Percentiles rank a stretch among this genome's conserved stretches.
phyloP scores from a whole-genome alignment of 1,139 yeast species.

The Suhomyces panamericanus region DNA sequence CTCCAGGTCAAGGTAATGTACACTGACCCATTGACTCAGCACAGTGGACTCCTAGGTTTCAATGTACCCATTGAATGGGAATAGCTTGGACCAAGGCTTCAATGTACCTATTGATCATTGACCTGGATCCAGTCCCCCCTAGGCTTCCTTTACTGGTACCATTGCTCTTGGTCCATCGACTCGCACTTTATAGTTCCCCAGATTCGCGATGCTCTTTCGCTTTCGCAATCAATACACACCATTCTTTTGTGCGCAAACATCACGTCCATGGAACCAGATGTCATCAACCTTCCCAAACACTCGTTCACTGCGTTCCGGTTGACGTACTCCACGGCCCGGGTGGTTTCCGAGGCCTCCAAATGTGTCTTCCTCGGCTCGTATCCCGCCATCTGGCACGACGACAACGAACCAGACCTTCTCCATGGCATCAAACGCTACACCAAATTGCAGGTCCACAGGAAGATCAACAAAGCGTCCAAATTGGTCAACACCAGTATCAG shows the following conservation, averaged over 20 bases:
- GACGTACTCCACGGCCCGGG: constrained; percentile 50
- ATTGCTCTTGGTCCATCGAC: too few species aligned
- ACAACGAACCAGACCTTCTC: constrained; percentile 24
- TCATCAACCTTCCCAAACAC: constrained; percentile 19
- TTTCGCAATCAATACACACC: neutral
- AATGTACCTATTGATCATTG: neutral
- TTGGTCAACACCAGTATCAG: constrained; percentile 18
- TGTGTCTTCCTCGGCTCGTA: constrained; percentile 61
- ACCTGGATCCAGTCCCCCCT: neutral
- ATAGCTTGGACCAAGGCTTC: neutral
- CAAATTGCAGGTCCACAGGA: constrained; percentile 17
- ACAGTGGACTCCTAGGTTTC: too few species aligned
- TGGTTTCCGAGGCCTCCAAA: constrained; percentile 51
- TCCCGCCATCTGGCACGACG: constrained; percentile 62
- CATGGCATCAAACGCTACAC: constrained; percentile 16
- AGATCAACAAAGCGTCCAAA: constrained; percentile 16
- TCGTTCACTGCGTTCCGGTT: constrained; percentile 70
- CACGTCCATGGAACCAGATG: constrained; percentile 3
- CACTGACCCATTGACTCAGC: too few species aligned
- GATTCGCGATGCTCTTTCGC: neutral
- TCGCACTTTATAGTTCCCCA: neutral
- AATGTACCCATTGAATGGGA: too few species aligned
- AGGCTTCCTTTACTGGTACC: too few species aligned
- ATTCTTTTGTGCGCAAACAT: constrained; percentile 4
- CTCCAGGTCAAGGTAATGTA: too few species aligned